These are phyloP conservation scores for Mytilinidion resinicola DNA, from an alignment of 495 filamentous ascomycete genomes.

Conservation along the genomic window DNA sequence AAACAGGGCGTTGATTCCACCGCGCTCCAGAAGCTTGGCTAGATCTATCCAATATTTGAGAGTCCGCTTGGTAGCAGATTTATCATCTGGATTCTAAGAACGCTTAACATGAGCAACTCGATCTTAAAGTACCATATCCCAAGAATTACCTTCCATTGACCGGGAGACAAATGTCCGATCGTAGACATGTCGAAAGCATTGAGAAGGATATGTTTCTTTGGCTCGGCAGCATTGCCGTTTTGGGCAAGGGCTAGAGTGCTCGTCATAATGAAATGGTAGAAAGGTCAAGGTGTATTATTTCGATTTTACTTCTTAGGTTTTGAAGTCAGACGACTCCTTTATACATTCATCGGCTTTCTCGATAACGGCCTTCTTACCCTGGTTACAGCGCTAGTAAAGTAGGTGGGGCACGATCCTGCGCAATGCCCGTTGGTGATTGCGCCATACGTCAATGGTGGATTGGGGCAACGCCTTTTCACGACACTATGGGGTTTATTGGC, in stretches of 20 bases:
- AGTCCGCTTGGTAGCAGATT: conserved; percentile 49
- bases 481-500: too few relatives aligned
- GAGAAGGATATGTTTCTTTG: conserved; percentile 40
- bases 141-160: conserved; percentile 41
- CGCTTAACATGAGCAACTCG: background rate
- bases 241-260: background rate
- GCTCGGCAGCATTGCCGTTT: background rate
- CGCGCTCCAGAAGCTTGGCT: conserved; percentile 53
- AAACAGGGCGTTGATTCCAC: conserved; percentile 55
- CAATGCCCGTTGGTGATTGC: too few relatives aligned
- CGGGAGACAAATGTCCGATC: conserved; percentile 41
- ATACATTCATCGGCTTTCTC: too few relatives aligned
- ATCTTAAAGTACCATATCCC: conserved; percentile 21
- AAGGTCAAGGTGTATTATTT: background rate
- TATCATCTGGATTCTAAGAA: conserved; percentile 49
- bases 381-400: too few relatives aligned
- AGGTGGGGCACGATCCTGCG: too few relatives aligned
- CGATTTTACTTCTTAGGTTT: too few relatives aligned
- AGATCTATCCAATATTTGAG: conserved; percentile 56
- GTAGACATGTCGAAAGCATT: conserved; percentile 45
- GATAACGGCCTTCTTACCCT: too few relatives aligned
- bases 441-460: too few relatives aligned
- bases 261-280: background rate
- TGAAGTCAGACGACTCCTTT: too few relatives aligned
- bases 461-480: too few relatives aligned